A percentile compares a stretch with the other conserved stretches of the same genome.
Conservation (phyloP, 2,329 filamentous ascomycete genomes). For the Epichloe elymi region DNA sequence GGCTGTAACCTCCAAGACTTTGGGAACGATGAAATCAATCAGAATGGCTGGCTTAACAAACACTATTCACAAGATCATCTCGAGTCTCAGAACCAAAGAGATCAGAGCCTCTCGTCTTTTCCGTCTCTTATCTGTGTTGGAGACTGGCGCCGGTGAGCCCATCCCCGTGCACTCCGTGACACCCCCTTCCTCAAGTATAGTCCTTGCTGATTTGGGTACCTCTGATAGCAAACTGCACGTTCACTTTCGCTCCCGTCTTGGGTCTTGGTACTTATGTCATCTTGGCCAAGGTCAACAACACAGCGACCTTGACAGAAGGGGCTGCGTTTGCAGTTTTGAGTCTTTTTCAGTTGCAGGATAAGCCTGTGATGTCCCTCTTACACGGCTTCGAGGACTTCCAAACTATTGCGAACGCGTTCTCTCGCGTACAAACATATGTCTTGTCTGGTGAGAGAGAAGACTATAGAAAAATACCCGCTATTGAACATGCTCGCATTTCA, state of each 20-base stretch:
- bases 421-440: conserved; percentile 11
- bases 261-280: conserved; percentile 9
- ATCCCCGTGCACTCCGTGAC: background rate
- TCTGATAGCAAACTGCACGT: conserved; percentile 6
- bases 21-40: conserved; percentile 24
- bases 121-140: conserved; percentile 9
- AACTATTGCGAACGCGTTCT: conserved; percentile 11
- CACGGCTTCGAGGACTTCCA: conserved; percentile 11
- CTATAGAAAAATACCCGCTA: background rate
- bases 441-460: conserved; percentile 9
- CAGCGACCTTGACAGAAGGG: conserved; percentile 9
- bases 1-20: conserved; percentile 11
- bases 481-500: background rate
- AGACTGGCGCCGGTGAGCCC: conserved; percentile 4
- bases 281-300: conserved; percentile 6
- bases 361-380: conserved; percentile 9
- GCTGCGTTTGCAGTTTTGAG: conserved; percentile 11
- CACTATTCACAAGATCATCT: conserved; percentile 18
- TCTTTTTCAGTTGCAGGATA: conserved; percentile 10
- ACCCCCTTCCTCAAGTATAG: background rate
- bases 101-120: conserved; percentile 18
- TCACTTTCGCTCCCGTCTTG: conserved; percentile 10
- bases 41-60: conserved; percentile 28
- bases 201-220: conserved; percentile 3
- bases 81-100: conserved; percentile 22